Percentiles rank a stretch among this genome's conserved stretches.
Evolutionary conservation across 306 rosid species (phyloP).

Genomic region (Medicago arabica): DNA sequence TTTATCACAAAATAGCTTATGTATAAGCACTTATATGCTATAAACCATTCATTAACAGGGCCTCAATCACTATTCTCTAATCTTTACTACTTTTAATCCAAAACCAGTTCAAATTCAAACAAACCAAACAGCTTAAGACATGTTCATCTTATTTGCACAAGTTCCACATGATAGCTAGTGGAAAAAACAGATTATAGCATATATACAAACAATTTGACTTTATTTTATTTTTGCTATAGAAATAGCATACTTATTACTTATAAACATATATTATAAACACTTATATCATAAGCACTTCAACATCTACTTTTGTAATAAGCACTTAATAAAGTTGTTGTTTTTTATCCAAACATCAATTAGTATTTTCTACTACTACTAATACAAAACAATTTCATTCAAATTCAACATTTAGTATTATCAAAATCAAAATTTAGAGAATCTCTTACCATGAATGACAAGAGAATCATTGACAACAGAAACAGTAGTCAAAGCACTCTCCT

Average conservation of each 20-base stretch:
- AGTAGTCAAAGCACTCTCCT: slow-evolving; percentile 64
- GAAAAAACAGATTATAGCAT: too few species aligned
- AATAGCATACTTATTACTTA: background rate
- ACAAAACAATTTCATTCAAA: slow-evolving; percentile 32
- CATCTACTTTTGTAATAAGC: background rate
- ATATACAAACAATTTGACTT: background rate
- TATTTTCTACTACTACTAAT: background rate
- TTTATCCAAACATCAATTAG: background rate
- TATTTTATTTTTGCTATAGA: background rate
- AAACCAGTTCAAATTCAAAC: too few species aligned
- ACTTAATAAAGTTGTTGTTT: background rate
- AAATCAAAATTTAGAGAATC: slow-evolving; percentile 14
- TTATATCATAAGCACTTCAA: background rate
- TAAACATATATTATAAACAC: too few species aligned
- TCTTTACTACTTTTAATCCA: too few species aligned
- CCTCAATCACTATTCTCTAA: too few species aligned
- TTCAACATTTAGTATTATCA: background rate
- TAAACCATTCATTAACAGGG: too few species aligned
- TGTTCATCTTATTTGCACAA: too few species aligned
- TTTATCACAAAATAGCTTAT: too few species aligned
- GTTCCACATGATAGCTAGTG: too few species aligned
- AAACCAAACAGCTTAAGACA: too few species aligned
- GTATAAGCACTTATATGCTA: too few species aligned
- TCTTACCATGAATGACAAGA: slow-evolving; percentile 53
- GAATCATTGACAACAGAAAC: slow-evolving; percentile 57